These are phyloP conservation scores for Durusdinium trenchii DNA, from an alignment of 73 alveolate genomes.

Conservation along the genomic window DNA sequence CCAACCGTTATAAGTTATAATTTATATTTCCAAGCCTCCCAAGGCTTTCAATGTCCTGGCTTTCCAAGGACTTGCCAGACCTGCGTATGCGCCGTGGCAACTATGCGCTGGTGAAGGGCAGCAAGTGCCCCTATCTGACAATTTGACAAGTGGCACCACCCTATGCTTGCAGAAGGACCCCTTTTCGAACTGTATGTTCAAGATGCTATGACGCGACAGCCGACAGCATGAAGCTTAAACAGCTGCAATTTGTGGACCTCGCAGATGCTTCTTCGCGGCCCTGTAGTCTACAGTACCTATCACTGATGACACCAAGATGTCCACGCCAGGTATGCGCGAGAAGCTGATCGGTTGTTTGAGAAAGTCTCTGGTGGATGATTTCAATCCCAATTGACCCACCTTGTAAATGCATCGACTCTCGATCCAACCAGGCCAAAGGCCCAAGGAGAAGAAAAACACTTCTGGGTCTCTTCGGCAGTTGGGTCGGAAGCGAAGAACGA, in stretches of 20 bases:
- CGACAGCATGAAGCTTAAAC: too few species aligned
- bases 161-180: background rate
- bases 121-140: conserved; percentile 72
- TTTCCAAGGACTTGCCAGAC: conserved; percentile 49
- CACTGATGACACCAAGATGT: background rate
- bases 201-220: too few species aligned
- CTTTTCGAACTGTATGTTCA: too few species aligned
- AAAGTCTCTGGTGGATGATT: conserved; percentile 22
- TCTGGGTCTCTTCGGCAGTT: too few species aligned
- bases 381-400: background rate
- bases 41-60: background rate
- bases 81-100: conserved; percentile 53
- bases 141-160: too few species aligned
- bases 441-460: too few species aligned
- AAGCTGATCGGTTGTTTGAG: conserved; percentile 46
- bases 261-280: background rate
- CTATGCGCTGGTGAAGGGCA: conserved; percentile 78
- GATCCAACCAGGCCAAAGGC: too few species aligned
- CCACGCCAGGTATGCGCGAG: conserved; percentile 48
- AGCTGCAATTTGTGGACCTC: background rate
- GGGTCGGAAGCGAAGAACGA: too few species aligned
- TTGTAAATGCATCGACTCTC: background rate
- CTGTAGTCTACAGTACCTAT: background rate
- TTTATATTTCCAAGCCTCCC: background rate
- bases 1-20: background rate